phyloP scores from a whole-genome alignment of 257 asterid genomes.

The Petrea volubilis region DNA sequence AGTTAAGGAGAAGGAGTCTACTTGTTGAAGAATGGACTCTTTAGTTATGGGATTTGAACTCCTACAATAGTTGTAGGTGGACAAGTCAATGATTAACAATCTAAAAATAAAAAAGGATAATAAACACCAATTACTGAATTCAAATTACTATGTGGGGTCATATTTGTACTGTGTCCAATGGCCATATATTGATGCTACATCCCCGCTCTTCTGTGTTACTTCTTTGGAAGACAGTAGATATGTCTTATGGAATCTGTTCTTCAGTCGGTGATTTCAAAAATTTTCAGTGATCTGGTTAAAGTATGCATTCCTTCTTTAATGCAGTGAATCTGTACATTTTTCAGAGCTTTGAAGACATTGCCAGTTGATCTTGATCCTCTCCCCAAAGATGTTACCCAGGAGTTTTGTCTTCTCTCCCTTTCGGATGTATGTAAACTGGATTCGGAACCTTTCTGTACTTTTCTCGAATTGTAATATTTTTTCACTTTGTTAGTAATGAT shows the following conservation, averaged over 20 bases:
- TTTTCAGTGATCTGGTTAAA: background rate
- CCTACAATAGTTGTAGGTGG: background rate
- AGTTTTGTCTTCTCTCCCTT: constrained; percentile 66
- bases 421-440: constrained; percentile 60
- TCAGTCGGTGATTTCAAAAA: background rate
- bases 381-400: constrained; percentile 64
- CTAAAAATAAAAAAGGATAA: background rate
- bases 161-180: background rate
- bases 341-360: constrained; percentile 73
- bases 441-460: background rate
- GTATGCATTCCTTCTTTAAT: constrained; percentile 20
- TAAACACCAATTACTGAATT: background rate
- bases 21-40: background rate
- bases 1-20: background rate
- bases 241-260: background rate
- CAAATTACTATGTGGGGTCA: background rate
- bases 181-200: background rate
- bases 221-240: constrained; percentile 7
- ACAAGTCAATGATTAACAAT: background rate
- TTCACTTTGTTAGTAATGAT: background rate
- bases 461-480: background rate
- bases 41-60: constrained; percentile 8
- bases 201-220: background rate
- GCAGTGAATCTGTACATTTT: constrained; percentile 27
- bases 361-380: constrained; percentile 80